Evolutionary conservation across 768 basidiomycete genomes (phyloP).

Genomic region (Pleurotus djamor): DNA sequence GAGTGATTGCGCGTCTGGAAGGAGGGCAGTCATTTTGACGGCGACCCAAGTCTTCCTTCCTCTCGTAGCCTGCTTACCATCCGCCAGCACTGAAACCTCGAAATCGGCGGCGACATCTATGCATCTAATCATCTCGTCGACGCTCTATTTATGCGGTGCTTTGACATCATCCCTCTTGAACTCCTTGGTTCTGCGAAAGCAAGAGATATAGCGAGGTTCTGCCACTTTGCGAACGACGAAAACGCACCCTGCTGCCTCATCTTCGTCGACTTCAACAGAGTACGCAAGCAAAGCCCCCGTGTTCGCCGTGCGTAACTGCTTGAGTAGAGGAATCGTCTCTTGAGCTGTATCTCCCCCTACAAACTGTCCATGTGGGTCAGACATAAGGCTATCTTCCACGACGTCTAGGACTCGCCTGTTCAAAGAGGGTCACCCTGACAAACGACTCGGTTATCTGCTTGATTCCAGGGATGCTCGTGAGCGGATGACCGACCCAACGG

Average conservation of each 20-base stretch:
- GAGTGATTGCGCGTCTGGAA: slow-evolving; percentile 61
- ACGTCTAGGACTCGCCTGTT: slow-evolving; percentile 50
- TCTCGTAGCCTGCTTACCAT: not conserved
- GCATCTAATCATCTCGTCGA: slow-evolving; percentile 73
- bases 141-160: slow-evolving; percentile 55
- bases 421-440: slow-evolving; percentile 82
- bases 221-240: slow-evolving; percentile 11
- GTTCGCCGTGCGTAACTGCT: slow-evolving; percentile 58
- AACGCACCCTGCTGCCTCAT: slow-evolving; percentile 35
- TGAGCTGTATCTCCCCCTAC: slow-evolving; percentile 85
- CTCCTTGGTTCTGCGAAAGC: not conserved
- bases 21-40: slow-evolving; percentile 75
- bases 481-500: slow-evolving; percentile 34
- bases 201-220: slow-evolving; percentile 9
- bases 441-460: slow-evolving; percentile 62
- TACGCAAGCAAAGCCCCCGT: slow-evolving; percentile 81
- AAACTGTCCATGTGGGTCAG: slow-evolving; percentile 46
- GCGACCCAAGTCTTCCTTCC: slow-evolving; percentile 80
- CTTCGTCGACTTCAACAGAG: slow-evolving; percentile 80
- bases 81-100: slow-evolving; percentile 47
- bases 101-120: slow-evolving; percentile 83
- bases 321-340: slow-evolving; percentile 64
- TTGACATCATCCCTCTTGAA: slow-evolving; percentile 15
- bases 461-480: slow-evolving; percentile 56
- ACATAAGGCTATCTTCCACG: not conserved